Evolutionary conservation across 164 flowering plant genomes (phyloP), one percentile per base, ranked within the genome.

Genomic region (Cinnamomum chago): DNA sequence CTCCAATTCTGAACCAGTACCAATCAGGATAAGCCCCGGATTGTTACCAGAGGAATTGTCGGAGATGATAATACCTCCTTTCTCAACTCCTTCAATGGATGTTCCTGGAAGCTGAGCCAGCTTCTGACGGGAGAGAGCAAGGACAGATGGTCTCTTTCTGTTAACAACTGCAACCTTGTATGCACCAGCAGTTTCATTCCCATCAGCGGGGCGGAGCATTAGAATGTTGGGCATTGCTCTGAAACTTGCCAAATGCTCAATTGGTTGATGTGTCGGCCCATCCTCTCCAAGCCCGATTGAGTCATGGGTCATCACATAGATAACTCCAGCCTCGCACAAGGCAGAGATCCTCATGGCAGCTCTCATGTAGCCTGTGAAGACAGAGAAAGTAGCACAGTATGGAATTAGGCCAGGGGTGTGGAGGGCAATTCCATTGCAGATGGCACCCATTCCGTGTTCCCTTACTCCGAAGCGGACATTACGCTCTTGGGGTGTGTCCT

Each of bases 211-310:
- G 14, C 99, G 98, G 79, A 95, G 85, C 97, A 94, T 93, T 78
- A 93, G 82, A 40, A 93, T 86, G 80, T 94, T 91, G 60, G 99
- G 99, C 99, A 95, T 95, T 69, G 99, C 99, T 65, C 99, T 87
- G 86, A 95, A 93, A 73, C 98, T 93, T 25, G 98, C 98, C 80
- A 95, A 77, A 78, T 95, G 99, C 82, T 95, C 99, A 58, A 95
- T 88, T 24, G 99, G 99, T 84, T 95, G 98, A 84, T 95, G 99
- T 65, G 99, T 95, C 9, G 99, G 99, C 3, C 99, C 99, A 85
- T 95, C 99, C 81, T 95, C 99, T 78, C 99, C 99, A 65, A 95
- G 95, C 47, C 98, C 99, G 67, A 95, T 94, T 1, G 98, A 93
- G 76, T 95, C 99, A 58, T 95, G 99, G 77, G 99, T 95, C 98